Evolutionary conservation across 805 yeast species (phyloP).

Genomic region (Schwanniomyces sp.): DNA sequence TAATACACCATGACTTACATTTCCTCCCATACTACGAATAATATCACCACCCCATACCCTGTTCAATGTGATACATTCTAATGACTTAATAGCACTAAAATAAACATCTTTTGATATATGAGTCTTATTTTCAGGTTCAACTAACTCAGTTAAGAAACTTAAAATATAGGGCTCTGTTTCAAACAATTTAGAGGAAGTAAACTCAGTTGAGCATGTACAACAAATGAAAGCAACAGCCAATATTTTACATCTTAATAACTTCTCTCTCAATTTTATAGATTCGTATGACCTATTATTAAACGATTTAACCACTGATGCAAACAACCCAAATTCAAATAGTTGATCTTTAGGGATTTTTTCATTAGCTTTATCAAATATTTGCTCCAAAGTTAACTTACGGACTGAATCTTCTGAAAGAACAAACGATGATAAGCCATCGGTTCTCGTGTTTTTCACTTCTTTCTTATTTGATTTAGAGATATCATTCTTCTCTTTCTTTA

Average conservation of each 20-base stretch:
- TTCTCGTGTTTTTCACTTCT: neutral
- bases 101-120: conserved; percentile 52
- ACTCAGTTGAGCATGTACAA: conserved; percentile 55
- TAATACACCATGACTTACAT: conserved; percentile 80
- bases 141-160: conserved; percentile 66
- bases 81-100: conserved; percentile 60
- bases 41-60: conserved; percentile 75
- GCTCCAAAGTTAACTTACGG: conserved; percentile 53
- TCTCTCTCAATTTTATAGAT: conserved; percentile 53
- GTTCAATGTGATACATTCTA: conserved; percentile 67
- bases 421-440: conserved; percentile 54
- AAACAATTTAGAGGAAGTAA: conserved; percentile 62
- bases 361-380: conserved; percentile 62
- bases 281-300: conserved; percentile 59
- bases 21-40: conserved; percentile 76
- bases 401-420: conserved; percentile 56
- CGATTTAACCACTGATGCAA: conserved; percentile 68
- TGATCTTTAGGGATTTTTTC: conserved; percentile 58
- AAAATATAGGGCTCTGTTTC: conserved; percentile 71
- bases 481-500: conserved; percentile 4
- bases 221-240: conserved; percentile 65
- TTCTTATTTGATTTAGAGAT: conserved; percentile 3
- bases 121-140: conserved; percentile 60
- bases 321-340: conserved; percentile 63
- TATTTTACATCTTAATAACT: conserved; percentile 63